These are phyloP conservation scores for Phanerodontia chrysosporium DNA, from an alignment of 768 basidiomycete species.

Conservation along the genomic window DNA sequence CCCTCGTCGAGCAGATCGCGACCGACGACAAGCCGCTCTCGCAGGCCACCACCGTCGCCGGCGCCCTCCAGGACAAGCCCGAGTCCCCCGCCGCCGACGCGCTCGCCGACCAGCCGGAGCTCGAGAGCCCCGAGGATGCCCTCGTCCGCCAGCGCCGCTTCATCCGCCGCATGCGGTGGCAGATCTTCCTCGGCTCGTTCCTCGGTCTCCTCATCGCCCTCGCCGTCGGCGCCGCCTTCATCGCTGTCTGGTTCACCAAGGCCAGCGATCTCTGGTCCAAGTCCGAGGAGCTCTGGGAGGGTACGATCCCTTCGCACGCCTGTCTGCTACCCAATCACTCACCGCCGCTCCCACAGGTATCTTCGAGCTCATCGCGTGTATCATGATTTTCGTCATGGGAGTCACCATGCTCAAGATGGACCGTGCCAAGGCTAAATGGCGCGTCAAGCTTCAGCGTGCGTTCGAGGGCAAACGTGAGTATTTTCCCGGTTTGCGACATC, in stretches of 20 bases:
- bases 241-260: constrained; percentile 93
- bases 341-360: constrained; percentile 38
- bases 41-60: constrained; percentile 1
- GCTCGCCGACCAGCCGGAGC: constrained; percentile 16
- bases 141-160: constrained; percentile 33
- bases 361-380: constrained; percentile 63
- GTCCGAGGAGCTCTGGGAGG: constrained; percentile 93
- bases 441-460: constrained; percentile 77
- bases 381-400: constrained; percentile 93
- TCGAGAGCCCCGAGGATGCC: constrained; percentile 19
- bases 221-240: constrained; percentile 86
- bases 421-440: constrained; percentile 91
- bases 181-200: constrained; percentile 73
- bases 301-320: constrained; percentile 31
- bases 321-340: neutral
- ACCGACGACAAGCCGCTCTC: constrained; percentile 21
- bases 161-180: constrained; percentile 65
- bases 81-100: constrained; percentile 9
- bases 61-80: constrained; percentile 14
- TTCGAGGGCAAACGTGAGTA: constrained; percentile 59
- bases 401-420: constrained; percentile 95
- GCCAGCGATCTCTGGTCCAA: constrained; percentile 79
- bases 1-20: constrained; percentile 86
- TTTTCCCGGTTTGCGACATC: neutral
- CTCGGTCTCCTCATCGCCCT: constrained; percentile 76